These are phyloP conservation scores for Scenedesmus sp. DNA, from an alignment of 163 green algal genomes.

Conservation along the genomic window DNA sequence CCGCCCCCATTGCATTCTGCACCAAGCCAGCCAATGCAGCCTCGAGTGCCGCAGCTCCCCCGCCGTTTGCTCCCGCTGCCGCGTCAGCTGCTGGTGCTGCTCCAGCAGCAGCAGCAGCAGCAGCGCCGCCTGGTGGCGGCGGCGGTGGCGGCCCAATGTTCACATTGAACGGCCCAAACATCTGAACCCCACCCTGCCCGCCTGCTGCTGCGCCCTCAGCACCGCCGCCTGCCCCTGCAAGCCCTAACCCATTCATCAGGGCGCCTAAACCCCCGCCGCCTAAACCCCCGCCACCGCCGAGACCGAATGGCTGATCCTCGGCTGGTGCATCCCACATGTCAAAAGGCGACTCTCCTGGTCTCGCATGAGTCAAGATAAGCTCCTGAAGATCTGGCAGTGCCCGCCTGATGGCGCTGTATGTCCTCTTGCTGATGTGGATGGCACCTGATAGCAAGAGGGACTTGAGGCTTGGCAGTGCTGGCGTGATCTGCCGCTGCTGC, in stretches of 20 bases:
- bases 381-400: background rate
- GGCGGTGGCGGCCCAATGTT: background rate
- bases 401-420: background rate
- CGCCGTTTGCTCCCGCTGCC: background rate
- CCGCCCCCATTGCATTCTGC: background rate
- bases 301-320: background rate
- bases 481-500: background rate
- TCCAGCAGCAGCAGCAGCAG: conserved; percentile 31
- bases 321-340: conserved; percentile 6
- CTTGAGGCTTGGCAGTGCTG: conserved; percentile 10
- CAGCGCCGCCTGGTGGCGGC: background rate
- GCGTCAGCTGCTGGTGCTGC: background rate
- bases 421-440: background rate
- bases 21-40: background rate
- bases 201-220: background rate
- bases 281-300: background rate
- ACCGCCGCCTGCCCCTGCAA: background rate
- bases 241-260: conserved; percentile 2
- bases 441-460: conserved; percentile 15
- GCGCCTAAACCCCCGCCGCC: background rate
- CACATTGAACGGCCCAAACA: background rate
- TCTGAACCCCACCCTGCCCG: background rate
- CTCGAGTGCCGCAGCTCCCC: background rate
- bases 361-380: conserved; percentile 18
- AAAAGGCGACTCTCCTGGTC: conserved; percentile 28